Evolutionary conservation across 306 rosid species (phyloP).

Genomic region (Inga oerstediana): DNA sequence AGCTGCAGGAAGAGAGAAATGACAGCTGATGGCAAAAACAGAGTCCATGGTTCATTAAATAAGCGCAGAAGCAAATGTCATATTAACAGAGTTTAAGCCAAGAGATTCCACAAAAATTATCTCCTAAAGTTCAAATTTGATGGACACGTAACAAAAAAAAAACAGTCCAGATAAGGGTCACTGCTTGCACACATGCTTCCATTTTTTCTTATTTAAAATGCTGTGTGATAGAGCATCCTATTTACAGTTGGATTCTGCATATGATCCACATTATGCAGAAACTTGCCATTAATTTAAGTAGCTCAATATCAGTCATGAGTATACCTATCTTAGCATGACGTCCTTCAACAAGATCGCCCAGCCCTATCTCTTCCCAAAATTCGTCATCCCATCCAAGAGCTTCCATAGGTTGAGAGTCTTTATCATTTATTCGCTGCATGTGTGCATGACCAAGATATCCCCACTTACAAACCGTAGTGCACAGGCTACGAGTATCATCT

Average conservation of each 20-base stretch:
- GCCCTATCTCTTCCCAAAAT: constrained; percentile 98
- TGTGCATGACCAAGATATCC: constrained; percentile 99
- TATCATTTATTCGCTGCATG: constrained; percentile 71
- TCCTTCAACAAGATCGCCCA: constrained; percentile 91
- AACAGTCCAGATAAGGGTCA: constrained; percentile 12
- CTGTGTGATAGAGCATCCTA: not conserved
- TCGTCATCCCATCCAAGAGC: constrained; percentile 99
- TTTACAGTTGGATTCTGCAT: constrained; percentile 20
- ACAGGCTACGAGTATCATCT: constrained; percentile 95
- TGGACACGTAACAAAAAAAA: constrained; percentile 11
- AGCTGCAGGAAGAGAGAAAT: constrained; percentile 35
- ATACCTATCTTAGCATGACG: constrained; percentile 98
- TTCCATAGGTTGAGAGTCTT: constrained; percentile 82
- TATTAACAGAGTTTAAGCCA: constrained; percentile 15
- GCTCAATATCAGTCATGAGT: constrained; percentile 12
- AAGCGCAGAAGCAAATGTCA: constrained; percentile 8
- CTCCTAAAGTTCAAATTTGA: constrained; percentile 22
- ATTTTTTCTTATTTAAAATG: constrained; percentile 4
- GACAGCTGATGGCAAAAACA: constrained; percentile 21
- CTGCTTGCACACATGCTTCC: constrained; percentile 1
- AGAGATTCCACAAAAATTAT: constrained; percentile 10
- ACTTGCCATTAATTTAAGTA: constrained; percentile 25
- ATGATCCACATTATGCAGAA: constrained; percentile 1
- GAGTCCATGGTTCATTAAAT: constrained; percentile 25
- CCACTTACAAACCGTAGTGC: constrained; percentile 98